These are phyloP conservation scores for Populus davidiana DNA, from an alignment of 345 rosid genomes.

Conservation along the genomic window DNA sequence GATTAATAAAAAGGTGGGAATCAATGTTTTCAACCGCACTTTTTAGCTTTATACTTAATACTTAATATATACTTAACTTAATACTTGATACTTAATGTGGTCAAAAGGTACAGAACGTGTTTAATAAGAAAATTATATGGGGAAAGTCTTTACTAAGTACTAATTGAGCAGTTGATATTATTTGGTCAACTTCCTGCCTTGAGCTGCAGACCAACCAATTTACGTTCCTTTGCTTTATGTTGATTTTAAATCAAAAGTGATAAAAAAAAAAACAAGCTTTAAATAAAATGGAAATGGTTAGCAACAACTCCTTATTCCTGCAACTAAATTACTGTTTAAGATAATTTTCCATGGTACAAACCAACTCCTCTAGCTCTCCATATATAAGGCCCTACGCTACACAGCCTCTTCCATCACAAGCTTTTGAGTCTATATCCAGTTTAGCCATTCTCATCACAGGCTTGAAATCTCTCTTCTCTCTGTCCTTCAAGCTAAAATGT, in stretches of 20 bases:
- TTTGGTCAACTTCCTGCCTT: slow-evolving; percentile 1
- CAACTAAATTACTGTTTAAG: background rate
- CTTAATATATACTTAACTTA: no score
- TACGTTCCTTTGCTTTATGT: background rate
- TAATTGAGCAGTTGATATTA: slow-evolving; percentile 10
- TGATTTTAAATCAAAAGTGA: background rate
- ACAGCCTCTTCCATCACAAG: background rate
- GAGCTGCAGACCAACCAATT: background rate
- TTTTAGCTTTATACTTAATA: no score
- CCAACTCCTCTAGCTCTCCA: slow-evolving; percentile 7
- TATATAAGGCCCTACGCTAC: background rate
- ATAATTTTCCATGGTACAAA: background rate
- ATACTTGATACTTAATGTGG: no score
- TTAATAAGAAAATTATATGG: background rate
- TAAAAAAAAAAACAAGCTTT: background rate
- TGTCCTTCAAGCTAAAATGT: background rate
- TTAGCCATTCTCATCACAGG: background rate
- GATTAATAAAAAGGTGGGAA: no score
- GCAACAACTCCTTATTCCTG: slow-evolving; percentile 11
- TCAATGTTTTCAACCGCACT: no score
- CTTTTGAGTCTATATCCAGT: background rate
- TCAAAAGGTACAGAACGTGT: background rate
- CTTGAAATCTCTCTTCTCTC: background rate
- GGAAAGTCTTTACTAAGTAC: background rate
- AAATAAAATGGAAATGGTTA: slow-evolving; percentile 10